These are phyloP conservation scores for Umbelopsis ramanniana DNA, from an alignment of 192 early-diverging fungal species.

Conservation along the genomic window DNA sequence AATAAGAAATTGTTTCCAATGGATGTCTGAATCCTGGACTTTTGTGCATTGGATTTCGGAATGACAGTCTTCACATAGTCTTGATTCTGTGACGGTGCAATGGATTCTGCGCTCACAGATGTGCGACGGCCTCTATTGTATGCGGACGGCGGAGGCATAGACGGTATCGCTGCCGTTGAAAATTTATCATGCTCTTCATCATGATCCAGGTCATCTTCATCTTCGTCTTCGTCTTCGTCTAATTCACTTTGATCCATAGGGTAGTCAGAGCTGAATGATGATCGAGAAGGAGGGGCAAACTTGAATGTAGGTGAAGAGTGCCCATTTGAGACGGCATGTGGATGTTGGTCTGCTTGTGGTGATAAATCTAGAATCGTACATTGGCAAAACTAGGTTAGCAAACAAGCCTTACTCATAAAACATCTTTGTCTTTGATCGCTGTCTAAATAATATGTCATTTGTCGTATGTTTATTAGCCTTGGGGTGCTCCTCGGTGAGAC, in stretches of 20 bases:
- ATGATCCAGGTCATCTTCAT: conserved; percentile 56
- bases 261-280: conserved; percentile 15
- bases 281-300: conserved; percentile 18
- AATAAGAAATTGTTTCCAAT: conserved; percentile 94
- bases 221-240: conserved; percentile 49
- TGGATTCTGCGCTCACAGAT: conserved; percentile 95
- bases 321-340: conserved; percentile 46
- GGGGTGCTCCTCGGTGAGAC: no score
- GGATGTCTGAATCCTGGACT: conserved; percentile 77
- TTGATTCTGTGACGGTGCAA: conserved; percentile 85
- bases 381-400: not conserved
- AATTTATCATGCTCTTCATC: conserved; percentile 70
- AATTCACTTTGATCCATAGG: conserved; percentile 32
- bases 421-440: no score
- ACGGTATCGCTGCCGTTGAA: conserved; percentile 37
- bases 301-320: conserved; percentile 10
- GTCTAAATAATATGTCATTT: no score
- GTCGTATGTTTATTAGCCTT: no score
- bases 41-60: conserved; percentile 87
- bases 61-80: conserved; percentile 85
- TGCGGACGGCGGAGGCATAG: conserved; percentile 62
- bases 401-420: not conserved
- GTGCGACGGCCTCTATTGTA: conserved; percentile 91
- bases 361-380: not conserved
- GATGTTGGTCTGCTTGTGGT: not conserved